These are phyloP conservation scores for Pistacia integerrima DNA, from an alignment of 345 rosid species.

Conservation along the genomic window DNA sequence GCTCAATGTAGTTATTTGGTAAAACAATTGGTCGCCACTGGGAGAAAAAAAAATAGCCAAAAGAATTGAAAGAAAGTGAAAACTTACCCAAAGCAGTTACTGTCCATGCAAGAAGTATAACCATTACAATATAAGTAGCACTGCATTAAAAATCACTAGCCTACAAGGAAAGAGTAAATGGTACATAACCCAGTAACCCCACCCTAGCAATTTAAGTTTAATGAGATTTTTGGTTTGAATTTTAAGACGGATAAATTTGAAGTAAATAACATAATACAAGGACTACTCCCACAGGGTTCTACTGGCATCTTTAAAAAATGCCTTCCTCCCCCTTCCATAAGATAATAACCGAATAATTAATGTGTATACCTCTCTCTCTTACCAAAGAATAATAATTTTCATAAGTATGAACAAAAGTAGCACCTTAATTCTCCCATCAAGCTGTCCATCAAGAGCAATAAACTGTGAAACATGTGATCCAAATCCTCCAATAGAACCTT, in stretches of 20 bases:
- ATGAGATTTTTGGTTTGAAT: no score
- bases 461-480: constrained; percentile 92
- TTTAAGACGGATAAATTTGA: no score
- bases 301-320: neutral
- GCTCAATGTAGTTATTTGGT: constrained; percentile 82
- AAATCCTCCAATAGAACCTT: constrained; percentile 90
- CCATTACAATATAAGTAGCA: neutral
- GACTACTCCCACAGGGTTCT: no score
- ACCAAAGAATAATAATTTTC: neutral
- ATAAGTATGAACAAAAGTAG: neutral
- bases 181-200: no score
- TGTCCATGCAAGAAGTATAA: neutral
- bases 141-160: neutral
- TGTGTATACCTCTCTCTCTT: neutral
- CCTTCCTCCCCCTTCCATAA: no score
- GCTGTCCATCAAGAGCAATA: constrained; percentile 88
- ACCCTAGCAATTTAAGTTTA: no score
- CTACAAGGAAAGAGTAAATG: neutral
- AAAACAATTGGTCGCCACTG: constrained; percentile 95
- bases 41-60: constrained; percentile 6
- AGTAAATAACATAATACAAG: no score
- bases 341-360: no score
- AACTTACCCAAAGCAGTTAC: neutral
- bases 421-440: constrained; percentile 82
- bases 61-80: neutral